Evolutionary conservation across 768 basidiomycete genomes (phyloP).

Genomic region (Mycena pura): DNA sequence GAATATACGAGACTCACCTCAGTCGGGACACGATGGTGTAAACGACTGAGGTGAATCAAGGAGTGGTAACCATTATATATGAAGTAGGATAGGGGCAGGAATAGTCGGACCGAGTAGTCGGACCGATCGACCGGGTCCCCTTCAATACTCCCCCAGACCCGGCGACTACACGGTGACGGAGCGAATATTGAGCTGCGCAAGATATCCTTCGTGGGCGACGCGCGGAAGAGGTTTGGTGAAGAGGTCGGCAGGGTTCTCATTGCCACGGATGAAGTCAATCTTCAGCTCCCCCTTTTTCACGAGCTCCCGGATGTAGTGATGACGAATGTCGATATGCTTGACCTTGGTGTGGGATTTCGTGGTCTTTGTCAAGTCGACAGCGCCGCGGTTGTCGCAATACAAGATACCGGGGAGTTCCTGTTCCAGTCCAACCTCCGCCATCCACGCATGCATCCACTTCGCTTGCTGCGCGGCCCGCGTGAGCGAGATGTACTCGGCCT

Average conservation of each 20-base stretch:
- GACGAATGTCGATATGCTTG: background rate
- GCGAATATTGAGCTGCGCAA: background rate
- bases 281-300: background rate
- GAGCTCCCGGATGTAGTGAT: background rate
- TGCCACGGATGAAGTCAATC: background rate
- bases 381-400: background rate
- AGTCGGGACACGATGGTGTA: too few relatives aligned
- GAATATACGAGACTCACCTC: too few relatives aligned
- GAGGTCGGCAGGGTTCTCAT: background rate
- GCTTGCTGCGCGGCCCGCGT: background rate
- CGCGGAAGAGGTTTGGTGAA: background rate
- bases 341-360: background rate
- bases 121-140: too few relatives aligned
- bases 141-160: constrained; percentile 4
- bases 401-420: background rate
- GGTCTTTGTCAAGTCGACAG: background rate
- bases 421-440: background rate
- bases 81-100: too few relatives aligned
- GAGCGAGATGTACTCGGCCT: background rate
- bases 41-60: too few relatives aligned
- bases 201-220: background rate
- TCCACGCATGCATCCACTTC: background rate
- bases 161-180: background rate
- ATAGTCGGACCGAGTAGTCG: too few relatives aligned
- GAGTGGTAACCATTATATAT: too few relatives aligned